A percentile compares a stretch with the other conserved stretches of the same genome.
Conservation (phyloP, 2,329 filamentous ascomycete genomes). For the Rutstroemia sp. region DNA sequence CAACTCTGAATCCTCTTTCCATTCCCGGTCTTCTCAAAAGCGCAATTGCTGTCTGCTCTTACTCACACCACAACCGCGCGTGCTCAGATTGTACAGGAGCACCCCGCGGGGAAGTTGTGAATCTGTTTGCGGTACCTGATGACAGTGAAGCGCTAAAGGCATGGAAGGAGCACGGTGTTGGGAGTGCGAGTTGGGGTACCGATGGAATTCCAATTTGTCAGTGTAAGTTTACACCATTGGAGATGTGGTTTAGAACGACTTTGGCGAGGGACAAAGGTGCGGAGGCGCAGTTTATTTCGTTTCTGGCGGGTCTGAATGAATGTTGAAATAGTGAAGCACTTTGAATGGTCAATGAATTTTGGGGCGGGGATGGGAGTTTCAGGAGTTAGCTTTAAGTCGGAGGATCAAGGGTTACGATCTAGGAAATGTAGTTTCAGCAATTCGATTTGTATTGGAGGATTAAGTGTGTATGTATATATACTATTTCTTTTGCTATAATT, state of each 20-base stretch:
- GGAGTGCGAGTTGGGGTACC: background rate
- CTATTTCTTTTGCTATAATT: too few relatives aligned
- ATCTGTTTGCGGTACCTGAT: background rate
- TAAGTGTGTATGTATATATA: too few relatives aligned
- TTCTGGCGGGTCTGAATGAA: background rate
- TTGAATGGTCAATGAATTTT: too few relatives aligned
- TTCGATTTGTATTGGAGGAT: too few relatives aligned
- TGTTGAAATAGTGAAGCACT: background rate
- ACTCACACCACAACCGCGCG: background rate
- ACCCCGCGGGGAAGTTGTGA: background rate
- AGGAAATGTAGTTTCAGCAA: too few relatives aligned
- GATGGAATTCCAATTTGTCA: background rate
- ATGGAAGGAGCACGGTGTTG: conserved; percentile 2
- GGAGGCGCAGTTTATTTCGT: background rate
- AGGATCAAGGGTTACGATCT: too few relatives aligned
- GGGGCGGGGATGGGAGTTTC: too few relatives aligned
- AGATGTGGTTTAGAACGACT: background rate
- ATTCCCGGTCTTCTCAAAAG: background rate
- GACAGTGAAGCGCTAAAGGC: background rate
- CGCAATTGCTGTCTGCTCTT: conserved; percentile 1
- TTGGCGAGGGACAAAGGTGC: background rate
- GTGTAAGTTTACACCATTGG: background rate
- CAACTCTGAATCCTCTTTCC: background rate
- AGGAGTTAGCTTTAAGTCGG: too few relatives aligned
- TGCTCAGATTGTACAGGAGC: background rate